Conservation (phyloP, 805 yeast genomes). For the Barnettozyma wickerhamii region DNA sequence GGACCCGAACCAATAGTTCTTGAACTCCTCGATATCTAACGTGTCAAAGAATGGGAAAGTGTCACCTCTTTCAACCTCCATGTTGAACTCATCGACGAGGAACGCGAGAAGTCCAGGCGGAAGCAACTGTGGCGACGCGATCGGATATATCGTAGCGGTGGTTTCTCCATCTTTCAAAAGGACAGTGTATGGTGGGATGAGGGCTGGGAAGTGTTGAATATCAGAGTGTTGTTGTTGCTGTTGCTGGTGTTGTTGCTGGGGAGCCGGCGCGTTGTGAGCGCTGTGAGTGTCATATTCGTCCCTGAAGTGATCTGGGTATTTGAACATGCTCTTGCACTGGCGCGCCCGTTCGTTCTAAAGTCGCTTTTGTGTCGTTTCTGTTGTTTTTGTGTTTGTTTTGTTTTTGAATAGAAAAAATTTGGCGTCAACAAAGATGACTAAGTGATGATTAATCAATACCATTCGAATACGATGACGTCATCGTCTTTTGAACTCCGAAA, state of each 20-base stretch:
- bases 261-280: neutral
- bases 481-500: too few relatives aligned
- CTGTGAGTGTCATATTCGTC: neutral
- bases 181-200: constrained; percentile 62
- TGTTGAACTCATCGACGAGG: constrained; percentile 86
- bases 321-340: neutral
- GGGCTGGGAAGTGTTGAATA: constrained; percentile 23
- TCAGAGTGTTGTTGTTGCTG: constrained; percentile 2
- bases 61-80: constrained; percentile 87
- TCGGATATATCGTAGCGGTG: constrained; percentile 89
- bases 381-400: too few relatives aligned
- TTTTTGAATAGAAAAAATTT: neutral
- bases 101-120: constrained; percentile 80
- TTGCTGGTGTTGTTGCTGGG: neutral
- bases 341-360: too few relatives aligned
- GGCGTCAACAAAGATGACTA: too few relatives aligned
- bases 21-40: constrained; percentile 70
- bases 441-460: too few relatives aligned
- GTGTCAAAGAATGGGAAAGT: constrained; percentile 84
- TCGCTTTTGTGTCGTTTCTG: too few relatives aligned
- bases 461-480: too few relatives aligned
- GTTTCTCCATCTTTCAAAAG: constrained; percentile 85
- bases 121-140: constrained; percentile 57
- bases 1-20: constrained; percentile 82
- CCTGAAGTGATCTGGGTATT: neutral